Percentiles rank a stretch among this genome's conserved stretches.
phyloP scores from a whole-genome alignment of 371 early-diverging fungal species.

The Apophysomyces trapeziformis region DNA sequence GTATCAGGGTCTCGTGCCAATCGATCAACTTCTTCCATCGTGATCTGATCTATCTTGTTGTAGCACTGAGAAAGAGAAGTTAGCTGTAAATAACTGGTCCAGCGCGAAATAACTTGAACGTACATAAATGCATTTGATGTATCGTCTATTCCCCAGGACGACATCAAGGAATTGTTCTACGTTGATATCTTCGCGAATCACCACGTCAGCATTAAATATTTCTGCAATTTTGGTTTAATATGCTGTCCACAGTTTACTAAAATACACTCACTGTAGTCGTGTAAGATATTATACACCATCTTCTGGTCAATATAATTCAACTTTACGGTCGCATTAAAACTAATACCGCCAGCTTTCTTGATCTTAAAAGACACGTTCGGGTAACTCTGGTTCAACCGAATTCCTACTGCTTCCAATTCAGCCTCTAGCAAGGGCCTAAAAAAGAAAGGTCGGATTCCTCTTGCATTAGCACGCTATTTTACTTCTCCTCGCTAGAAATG shows the following conservation, averaged over 20 bases:
- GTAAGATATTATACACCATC: slow-evolving; percentile 93
- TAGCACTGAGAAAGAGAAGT: slow-evolving; percentile 57
- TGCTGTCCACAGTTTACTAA: background rate
- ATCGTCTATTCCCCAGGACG: slow-evolving; percentile 96
- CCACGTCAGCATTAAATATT: slow-evolving; percentile 98
- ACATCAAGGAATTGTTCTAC: slow-evolving; percentile 99
- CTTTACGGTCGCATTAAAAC: slow-evolving; percentile 91
- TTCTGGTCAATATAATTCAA: slow-evolving; percentile 90
- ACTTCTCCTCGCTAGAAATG: background rate
- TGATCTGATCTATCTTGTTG: slow-evolving; percentile 99
- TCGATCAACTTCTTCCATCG: slow-evolving; percentile 95
- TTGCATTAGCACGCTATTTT: background rate
- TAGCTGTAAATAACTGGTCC: background rate
- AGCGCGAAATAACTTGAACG: slow-evolving; percentile 19
- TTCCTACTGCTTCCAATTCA: slow-evolving; percentile 99
- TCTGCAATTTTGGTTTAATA: slow-evolving; percentile 36
- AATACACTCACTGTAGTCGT: slow-evolving; percentile 83
- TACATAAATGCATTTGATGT: slow-evolving; percentile 95
- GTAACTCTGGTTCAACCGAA: slow-evolving; percentile 89
- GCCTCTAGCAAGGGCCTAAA: slow-evolving; percentile 87
- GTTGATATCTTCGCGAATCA: slow-evolving; percentile 96
- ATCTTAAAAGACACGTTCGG: slow-evolving; percentile 98
- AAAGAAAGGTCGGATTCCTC: background rate
- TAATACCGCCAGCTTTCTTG: slow-evolving; percentile 98
- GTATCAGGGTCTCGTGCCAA: slow-evolving; percentile 89